Percentiles rank a stretch among this genome's conserved stretches.
These are phyloP conservation scores for Pythium myriotylum DNA, from an alignment of 352 stramenopile species.

Conservation along the genomic window DNA sequence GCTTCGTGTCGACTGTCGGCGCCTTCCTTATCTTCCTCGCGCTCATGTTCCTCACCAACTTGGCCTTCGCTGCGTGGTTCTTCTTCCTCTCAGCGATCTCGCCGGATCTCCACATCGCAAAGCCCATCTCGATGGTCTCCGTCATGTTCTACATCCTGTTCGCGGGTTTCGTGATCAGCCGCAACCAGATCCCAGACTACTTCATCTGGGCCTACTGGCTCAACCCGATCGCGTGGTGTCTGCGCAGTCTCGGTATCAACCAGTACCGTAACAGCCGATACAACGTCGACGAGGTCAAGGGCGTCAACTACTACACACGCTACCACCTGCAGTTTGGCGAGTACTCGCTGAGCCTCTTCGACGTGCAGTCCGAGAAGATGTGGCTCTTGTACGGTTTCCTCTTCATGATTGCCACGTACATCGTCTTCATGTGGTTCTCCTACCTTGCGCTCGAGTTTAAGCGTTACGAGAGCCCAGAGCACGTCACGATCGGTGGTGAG, in stretches of 20 bases:
- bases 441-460: constrained; percentile 31
- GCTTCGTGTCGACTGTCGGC: constrained; percentile 37
- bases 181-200: constrained; percentile 33
- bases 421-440: constrained; percentile 26
- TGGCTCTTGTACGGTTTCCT: constrained; percentile 29
- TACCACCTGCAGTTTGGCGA: constrained; percentile 23
- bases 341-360: constrained; percentile 28
- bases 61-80: constrained; percentile 34
- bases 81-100: constrained; percentile 26
- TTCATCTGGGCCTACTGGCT: constrained; percentile 50
- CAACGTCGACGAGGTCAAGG: constrained; percentile 17
- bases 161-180: constrained; percentile 36
- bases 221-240: constrained; percentile 39
- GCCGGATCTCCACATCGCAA: constrained; percentile 27
- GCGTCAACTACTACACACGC: constrained; percentile 25
- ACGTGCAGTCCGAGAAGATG: constrained; percentile 11
- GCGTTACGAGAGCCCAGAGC: constrained; percentile 15
- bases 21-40: constrained; percentile 59
- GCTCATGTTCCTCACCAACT: constrained; percentile 54
- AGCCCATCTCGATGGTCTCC: constrained; percentile 27
- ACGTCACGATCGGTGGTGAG: neutral
- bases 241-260: constrained; percentile 31
- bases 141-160: constrained; percentile 38
- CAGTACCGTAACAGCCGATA: constrained; percentile 25
- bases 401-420: constrained; percentile 23